These are phyloP conservation scores for Gyromitra esculenta DNA, from an alignment of 2,329 filamentous ascomycete species.

Conservation along the genomic window DNA sequence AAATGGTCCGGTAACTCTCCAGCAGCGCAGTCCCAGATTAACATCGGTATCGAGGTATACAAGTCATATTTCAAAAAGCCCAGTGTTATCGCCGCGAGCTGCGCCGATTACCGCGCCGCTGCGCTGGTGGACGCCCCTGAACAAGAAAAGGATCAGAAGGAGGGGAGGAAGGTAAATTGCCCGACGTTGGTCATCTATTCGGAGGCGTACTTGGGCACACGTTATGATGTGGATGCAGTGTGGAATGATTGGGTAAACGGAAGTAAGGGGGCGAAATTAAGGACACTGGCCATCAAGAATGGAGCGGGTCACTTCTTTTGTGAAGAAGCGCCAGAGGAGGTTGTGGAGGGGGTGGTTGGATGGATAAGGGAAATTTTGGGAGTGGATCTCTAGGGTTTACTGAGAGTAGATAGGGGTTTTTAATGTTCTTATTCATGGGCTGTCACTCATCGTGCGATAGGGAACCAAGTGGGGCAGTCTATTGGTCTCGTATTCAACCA, in stretches of 20 bases:
- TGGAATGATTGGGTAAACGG: constrained; percentile 64
- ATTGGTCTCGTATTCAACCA: too few species aligned
- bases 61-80: constrained; percentile 61
- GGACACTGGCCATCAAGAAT: constrained; percentile 59
- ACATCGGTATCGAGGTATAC: constrained; percentile 63
- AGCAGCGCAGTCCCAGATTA: constrained; percentile 55
- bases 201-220: constrained; percentile 62
- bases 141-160: constrained; percentile 63
- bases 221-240: constrained; percentile 61
- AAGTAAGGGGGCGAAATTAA: constrained; percentile 55
- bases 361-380: constrained; percentile 50
- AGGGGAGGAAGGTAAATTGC: constrained; percentile 62
- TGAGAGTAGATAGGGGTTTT: neutral
- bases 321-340: constrained; percentile 62
- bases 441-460: constrained; percentile 10
- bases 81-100: constrained; percentile 62
- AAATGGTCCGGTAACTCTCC: constrained; percentile 58
- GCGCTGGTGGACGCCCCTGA: constrained; percentile 62
- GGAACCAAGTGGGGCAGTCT: too few species aligned
- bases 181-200: constrained; percentile 64
- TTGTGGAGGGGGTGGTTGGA: constrained; percentile 54
- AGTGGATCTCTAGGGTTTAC: constrained; percentile 14
- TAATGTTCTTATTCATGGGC: constrained; percentile 14
- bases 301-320: constrained; percentile 64
- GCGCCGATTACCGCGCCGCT: constrained; percentile 65